Evolutionary conservation across 805 yeast species (phyloP), one percentile per base, ranked within the genome.

Genomic region (Zygotorulaspora florentina): DNA sequence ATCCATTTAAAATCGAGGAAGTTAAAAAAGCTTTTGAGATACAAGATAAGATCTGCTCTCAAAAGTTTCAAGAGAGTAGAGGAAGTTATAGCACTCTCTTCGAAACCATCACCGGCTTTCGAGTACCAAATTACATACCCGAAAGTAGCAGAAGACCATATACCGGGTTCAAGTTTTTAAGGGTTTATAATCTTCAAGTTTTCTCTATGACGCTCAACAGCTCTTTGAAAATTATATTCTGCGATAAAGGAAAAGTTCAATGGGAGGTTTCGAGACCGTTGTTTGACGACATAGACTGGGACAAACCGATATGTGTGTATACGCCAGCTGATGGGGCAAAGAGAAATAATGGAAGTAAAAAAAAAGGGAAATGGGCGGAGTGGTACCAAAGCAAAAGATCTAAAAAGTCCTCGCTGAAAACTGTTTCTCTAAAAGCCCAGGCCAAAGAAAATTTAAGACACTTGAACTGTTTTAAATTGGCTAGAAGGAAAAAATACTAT

Each of bases 141-240:
- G 57, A 58, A 9, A 43, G 46, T 0, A 53, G 61, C 26, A 45
- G 51, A 29, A 42, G 64, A 10, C 72, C 75, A 0, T 82, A 73
- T 52, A 70, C 81, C 0, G 88, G 88, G 0, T 77, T 80, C 53
- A 75, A 75, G 45, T 63, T 81, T 2, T 73, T 74, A 40, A 67
- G 82, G 41, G 72, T 75, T 16, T 75, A 73, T 47, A 67, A 72
- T 17, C 57, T 73, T 18, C 74, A 71, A 60, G 67, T 26, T 42
- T 66, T 17, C 38, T 62, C 43, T 64, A 72, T 33, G 70, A 73
- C 7, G 52, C 70, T 45, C 57, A 68, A 44, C 12, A 79, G 73
- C 46, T 72, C 70, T 48, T 58, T 80, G 13, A 61, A 74, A 2
- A 50, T 82, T 13, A 66, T 74, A 0, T 80, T 74, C 52, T 83